Conservation (phyloP, 108 stramenopile species). For the Seminavis robusta region DNA sequence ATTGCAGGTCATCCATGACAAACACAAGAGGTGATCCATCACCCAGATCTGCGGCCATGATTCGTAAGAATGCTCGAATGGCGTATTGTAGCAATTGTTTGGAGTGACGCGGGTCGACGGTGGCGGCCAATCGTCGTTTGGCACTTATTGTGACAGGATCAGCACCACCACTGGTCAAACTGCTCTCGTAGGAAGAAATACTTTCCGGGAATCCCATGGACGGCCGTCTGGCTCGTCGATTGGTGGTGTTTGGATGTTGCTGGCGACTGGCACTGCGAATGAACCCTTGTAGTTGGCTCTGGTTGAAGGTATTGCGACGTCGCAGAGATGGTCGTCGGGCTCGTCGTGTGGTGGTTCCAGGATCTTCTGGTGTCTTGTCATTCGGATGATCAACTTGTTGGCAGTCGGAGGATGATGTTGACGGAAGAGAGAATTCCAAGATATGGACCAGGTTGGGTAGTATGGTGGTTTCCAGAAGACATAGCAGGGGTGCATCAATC, state of each 20-base stretch:
- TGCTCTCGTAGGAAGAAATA: too few species aligned
- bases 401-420: neutral
- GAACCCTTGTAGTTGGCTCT: neutral
- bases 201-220: neutral
- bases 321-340: too few species aligned
- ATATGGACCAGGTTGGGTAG: neutral
- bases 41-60: neutral
- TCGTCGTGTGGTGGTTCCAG: too few species aligned
- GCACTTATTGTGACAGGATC: neutral
- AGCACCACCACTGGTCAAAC: neutral
- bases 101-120: too few species aligned
- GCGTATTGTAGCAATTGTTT: neutral
- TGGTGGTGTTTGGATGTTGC: neutral
- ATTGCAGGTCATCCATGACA: conserved; percentile 12
- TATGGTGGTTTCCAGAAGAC: neutral
- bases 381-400: neutral
- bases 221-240: neutral
- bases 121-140: neutral
- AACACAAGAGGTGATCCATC: neutral
- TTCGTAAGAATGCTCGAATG: neutral
- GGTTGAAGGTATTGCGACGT: too few species aligned
- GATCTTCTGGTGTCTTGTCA: too few species aligned
- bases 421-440: neutral
- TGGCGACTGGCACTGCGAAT: neutral
- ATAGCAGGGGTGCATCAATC: neutral